Conservation (phyloP, 169 alveolate species). For the Theileria annulata region DNA sequence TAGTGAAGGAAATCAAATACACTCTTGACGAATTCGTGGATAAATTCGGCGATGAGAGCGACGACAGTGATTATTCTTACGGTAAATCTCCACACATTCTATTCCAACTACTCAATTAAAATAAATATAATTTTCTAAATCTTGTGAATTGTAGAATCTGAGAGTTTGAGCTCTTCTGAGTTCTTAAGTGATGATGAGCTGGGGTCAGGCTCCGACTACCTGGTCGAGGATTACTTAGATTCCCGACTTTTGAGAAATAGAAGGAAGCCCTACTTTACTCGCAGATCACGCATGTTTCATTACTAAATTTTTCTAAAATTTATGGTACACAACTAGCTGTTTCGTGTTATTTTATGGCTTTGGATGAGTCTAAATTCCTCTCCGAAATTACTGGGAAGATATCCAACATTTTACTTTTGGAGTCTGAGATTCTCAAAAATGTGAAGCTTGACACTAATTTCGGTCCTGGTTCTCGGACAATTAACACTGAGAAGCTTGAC, state of each 20-base stretch:
- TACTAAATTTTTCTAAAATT: neutral
- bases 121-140: neutral
- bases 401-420: slow-evolving; percentile 1
- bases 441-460: slow-evolving; percentile 5
- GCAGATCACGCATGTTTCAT: slow-evolving; percentile 7
- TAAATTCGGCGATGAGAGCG: slow-evolving; percentile 13
- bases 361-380: neutral
- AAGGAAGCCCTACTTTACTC: neutral
- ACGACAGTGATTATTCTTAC: slow-evolving; percentile 55
- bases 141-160: slow-evolving; percentile 29
- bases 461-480: slow-evolving; percentile 1
- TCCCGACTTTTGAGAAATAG: neutral
- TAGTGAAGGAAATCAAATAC: slow-evolving; percentile 14
- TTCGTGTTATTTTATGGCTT: slow-evolving; percentile 5
- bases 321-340: neutral
- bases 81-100: slow-evolving; percentile 13
- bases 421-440: slow-evolving; percentile 2
- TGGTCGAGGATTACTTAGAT: slow-evolving; percentile 62
- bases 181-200: slow-evolving; percentile 22
- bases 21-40: slow-evolving; percentile 28
- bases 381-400: neutral
- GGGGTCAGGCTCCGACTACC: slow-evolving; percentile 65
- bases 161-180: slow-evolving; percentile 10
- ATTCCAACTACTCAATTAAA: neutral
- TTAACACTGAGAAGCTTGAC: slow-evolving; percentile 27